Percentiles rank a stretch among this genome's conserved stretches.
Evolutionary conservation across 257 asterid species (phyloP).

Genomic region (Penstemon eatonii): DNA sequence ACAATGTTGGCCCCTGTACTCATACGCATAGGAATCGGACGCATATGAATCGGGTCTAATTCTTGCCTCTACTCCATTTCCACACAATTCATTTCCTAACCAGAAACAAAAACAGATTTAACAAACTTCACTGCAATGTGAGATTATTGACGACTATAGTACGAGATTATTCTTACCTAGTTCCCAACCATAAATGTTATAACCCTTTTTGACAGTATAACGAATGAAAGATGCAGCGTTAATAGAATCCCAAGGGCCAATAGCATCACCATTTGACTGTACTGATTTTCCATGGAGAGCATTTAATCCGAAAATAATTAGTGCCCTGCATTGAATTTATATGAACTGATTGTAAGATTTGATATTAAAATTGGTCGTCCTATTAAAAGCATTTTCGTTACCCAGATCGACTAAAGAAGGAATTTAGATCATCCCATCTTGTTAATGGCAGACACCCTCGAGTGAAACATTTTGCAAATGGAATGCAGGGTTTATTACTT

Average conservation of each 20-base stretch:
- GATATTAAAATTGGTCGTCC: neutral
- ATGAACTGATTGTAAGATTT: neutral
- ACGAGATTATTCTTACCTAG: constrained; percentile 42
- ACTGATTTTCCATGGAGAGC: constrained; percentile 57
- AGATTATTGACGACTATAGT: too few species aligned
- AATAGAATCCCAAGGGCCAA: constrained; percentile 53
- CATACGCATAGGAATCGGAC: constrained; percentile 52
- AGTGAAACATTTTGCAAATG: constrained; percentile 54
- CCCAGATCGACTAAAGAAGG: constrained; percentile 70
- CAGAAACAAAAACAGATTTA: neutral
- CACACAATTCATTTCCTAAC: constrained; percentile 69
- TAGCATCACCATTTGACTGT: constrained; percentile 31
- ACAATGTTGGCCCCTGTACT: too few species aligned
- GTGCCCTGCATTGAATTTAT: constrained; percentile 46
- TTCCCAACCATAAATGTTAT: constrained; percentile 59
- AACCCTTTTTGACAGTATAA: constrained; percentile 56
- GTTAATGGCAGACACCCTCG: constrained; percentile 71
- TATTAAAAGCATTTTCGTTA: constrained; percentile 26
- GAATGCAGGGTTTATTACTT: constrained; percentile 50
- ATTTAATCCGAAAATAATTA: constrained; percentile 58
- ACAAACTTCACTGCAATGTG: neutral
- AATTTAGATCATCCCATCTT: constrained; percentile 82
- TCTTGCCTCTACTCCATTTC: constrained; percentile 59
- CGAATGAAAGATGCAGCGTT: constrained; percentile 56
- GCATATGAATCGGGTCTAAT: too few species aligned